A percentile compares a stretch with the other conserved stretches of the same genome.
Conservation (phyloP, 2,329 filamentous ascomycete species). For the Cladophialophora psammophila region DNA sequence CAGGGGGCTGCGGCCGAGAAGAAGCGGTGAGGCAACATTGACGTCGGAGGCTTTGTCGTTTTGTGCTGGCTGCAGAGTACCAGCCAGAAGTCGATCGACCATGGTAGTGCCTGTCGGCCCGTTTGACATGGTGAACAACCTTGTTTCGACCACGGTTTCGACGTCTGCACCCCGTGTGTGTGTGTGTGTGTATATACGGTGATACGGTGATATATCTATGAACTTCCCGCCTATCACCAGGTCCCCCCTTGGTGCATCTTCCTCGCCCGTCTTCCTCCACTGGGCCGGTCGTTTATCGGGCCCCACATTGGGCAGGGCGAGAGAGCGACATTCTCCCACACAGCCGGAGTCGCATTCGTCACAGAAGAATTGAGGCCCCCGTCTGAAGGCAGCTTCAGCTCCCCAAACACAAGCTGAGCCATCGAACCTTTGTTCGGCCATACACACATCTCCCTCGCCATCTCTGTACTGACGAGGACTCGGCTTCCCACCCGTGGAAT, state of each 20-base stretch:
- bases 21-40: conserved; percentile 20
- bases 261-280: not conserved
- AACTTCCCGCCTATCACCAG: no score
- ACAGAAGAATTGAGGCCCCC: no score
- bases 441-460: no score
- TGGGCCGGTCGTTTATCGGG: not conserved
- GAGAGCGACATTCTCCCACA: not conserved
- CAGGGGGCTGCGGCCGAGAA: conserved; percentile 5
- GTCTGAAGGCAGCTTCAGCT: no score
- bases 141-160: conserved; percentile 28
- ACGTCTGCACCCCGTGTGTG: not conserved
- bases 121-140: conserved; percentile 29
- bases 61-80: not conserved
- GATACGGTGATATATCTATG: no score
- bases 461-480: no score
- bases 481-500: not conserved
- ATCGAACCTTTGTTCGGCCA: not conserved
- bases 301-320: conserved; percentile 1
- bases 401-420: no score
- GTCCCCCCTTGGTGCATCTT: not conserved
- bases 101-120: conserved; percentile 21
- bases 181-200: not conserved
- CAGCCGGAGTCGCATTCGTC: not conserved
- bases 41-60: conserved; percentile 1
- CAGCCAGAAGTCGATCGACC: not conserved